These are phyloP conservation scores for Didymella exigua DNA, from an alignment of 2,329 filamentous ascomycete genomes.

Conservation along the genomic window DNA sequence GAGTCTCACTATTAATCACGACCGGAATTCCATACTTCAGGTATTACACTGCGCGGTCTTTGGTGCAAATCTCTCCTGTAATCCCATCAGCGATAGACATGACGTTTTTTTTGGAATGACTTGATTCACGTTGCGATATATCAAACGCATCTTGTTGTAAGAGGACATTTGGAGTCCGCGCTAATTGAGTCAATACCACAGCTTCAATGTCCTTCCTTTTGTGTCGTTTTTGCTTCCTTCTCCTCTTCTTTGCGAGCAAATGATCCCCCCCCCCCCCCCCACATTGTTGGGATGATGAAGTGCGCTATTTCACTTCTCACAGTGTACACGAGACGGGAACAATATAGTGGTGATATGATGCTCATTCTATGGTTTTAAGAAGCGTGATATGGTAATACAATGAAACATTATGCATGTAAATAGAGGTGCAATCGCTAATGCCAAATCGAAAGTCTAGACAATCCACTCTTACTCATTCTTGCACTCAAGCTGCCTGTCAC, in stretches of 20 bases:
- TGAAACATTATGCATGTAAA: slow-evolving; percentile 1
- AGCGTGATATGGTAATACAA: neutral
- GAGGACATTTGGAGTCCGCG: neutral
- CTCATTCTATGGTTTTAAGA: neutral
- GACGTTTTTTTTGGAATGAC: too few relatives aligned
- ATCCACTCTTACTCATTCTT: neutral
- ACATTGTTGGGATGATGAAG: neutral
- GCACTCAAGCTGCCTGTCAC: neutral
- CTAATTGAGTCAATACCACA: neutral
- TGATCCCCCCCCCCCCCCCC: too few relatives aligned
- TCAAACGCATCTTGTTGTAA: neutral
- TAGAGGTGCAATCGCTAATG: slow-evolving; percentile 4
- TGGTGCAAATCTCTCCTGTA: neutral
- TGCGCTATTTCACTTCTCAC: too few relatives aligned
- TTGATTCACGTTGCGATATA: neutral
- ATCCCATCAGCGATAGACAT: neutral
- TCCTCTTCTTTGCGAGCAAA: slow-evolving; percentile 3
- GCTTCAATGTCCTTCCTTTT: slow-evolving; percentile 2
- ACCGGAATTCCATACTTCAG: neutral
- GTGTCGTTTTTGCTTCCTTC: neutral
- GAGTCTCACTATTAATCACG: slow-evolving; percentile 1
- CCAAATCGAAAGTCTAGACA: neutral
- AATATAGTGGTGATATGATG: neutral
- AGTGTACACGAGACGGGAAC: too few relatives aligned
- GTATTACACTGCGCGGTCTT: neutral